Percentiles rank a stretch among this genome's conserved stretches.
Conservation (phyloP, 1,284 basidiomycete species). For the Pseudozyma flocculosa region DNA sequence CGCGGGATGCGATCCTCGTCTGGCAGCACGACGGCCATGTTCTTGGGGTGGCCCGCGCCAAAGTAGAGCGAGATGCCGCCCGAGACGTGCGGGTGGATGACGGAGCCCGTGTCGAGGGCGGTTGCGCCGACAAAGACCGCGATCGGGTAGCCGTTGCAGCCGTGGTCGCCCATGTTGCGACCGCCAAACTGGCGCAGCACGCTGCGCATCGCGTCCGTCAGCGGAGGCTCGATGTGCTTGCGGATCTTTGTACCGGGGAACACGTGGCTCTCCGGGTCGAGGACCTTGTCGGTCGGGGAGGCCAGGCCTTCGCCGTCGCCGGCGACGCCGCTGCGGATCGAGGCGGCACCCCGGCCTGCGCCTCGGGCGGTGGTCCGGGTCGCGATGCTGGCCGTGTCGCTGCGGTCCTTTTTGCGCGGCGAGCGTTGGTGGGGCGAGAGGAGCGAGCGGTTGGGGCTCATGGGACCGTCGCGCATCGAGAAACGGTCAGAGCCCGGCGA, state of each 20-base stretch:
- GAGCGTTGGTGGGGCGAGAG: no score
- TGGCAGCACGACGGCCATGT: slow-evolving; percentile 33
- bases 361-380: slow-evolving; percentile 14
- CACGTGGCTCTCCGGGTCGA: slow-evolving; percentile 30
- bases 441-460: no score
- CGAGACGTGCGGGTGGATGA: slow-evolving; percentile 32
- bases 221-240: slow-evolving; percentile 34
- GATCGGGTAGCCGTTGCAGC: slow-evolving; percentile 37
- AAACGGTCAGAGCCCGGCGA: no score
- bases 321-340: slow-evolving; percentile 5
- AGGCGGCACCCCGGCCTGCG: slow-evolving; percentile 14
- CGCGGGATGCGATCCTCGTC: slow-evolving; percentile 25
- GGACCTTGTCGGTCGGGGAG: slow-evolving; percentile 1
- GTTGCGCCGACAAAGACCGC: slow-evolving; percentile 43
- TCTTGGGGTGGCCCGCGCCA: slow-evolving; percentile 35
- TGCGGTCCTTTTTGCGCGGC: no score
- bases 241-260: slow-evolving; percentile 33
- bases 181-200: slow-evolving; percentile 41
- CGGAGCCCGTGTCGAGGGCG: slow-evolving; percentile 33
- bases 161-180: slow-evolving; percentile 36
- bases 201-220: slow-evolving; percentile 33
- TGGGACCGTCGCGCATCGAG: no score
- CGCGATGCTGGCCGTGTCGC: slow-evolving; percentile 1
- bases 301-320: no score
- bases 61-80: slow-evolving; percentile 36